phyloP scores from a whole-genome alignment of 129 eudicot species.

The Heracleum sosnowskyi region DNA sequence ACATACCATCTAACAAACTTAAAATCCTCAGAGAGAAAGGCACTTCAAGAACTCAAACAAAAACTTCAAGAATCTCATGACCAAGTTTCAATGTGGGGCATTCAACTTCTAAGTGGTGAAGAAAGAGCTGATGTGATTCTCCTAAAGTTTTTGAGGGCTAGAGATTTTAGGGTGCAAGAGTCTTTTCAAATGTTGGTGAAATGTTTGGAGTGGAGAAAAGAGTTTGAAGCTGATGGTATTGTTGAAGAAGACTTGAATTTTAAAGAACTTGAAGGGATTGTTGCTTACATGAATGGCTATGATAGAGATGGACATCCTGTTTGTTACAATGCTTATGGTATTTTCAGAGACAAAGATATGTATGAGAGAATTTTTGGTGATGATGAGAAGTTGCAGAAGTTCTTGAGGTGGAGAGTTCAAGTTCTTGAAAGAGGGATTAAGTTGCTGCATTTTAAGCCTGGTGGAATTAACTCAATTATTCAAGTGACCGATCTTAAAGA shows the following conservation, averaged over 20 bases:
- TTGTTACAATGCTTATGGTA: constrained; percentile 90
- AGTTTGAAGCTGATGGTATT: constrained; percentile 64
- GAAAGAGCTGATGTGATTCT: constrained; percentile 72
- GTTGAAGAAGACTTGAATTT: constrained; percentile 81
- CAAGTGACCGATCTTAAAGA: constrained; percentile 94
- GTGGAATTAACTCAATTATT: constrained; percentile 79
- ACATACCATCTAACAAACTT: constrained; percentile 70
- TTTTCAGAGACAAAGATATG: constrained; percentile 73
- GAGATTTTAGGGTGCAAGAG: constrained; percentile 72
- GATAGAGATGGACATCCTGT: constrained; percentile 84
- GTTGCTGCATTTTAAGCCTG: constrained; percentile 74
- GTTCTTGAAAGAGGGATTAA: constrained; percentile 88
- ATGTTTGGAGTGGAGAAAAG: constrained; percentile 66
- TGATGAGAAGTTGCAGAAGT: constrained; percentile 58
- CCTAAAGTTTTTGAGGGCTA: constrained; percentile 70
- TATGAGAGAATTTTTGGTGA: constrained; percentile 77
- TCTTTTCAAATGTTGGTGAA: constrained; percentile 61
- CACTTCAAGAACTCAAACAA: constrained; percentile 59
- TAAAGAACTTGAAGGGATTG: constrained; percentile 78
- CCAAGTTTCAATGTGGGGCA: constrained; percentile 62
- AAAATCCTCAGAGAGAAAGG: constrained; percentile 56
- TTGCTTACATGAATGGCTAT: constrained; percentile 85
- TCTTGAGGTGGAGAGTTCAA: constrained; percentile 95
- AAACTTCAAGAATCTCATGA: constrained; percentile 31
- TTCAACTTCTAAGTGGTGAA: constrained; percentile 35